Evolutionary conservation across 768 basidiomycete genomes (phyloP).

Genomic region (Mycena kentingensis): DNA sequence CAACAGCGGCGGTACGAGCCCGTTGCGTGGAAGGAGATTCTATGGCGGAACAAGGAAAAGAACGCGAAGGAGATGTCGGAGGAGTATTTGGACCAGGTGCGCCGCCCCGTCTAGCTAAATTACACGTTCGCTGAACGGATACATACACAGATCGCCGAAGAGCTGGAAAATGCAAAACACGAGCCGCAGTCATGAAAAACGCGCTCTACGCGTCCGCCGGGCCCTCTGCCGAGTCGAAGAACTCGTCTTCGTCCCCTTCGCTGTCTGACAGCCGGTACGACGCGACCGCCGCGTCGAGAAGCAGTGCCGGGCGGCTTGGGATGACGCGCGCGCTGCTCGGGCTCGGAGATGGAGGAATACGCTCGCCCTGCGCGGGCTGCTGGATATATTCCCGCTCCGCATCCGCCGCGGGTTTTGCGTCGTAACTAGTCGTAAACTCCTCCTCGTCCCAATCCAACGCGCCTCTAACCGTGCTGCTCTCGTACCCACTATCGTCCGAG

Average conservation of each 20-base stretch:
- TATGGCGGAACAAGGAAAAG: constrained; percentile 17
- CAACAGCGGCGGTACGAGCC: constrained; percentile 17
- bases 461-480: constrained; percentile 10
- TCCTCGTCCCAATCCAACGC: not conserved
- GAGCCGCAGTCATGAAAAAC: not conserved
- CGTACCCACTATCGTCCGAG: constrained; percentile 10
- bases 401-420: constrained; percentile 11
- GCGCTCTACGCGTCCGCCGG: constrained; percentile 19
- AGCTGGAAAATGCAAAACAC: constrained; percentile 18
- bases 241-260: constrained; percentile 27
- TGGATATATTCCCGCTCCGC: constrained; percentile 2
- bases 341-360: no score
- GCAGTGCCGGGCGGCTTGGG: not conserved
- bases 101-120: not conserved
- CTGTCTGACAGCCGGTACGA: constrained; percentile 11
- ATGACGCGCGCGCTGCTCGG: no score
- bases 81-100: constrained; percentile 20
- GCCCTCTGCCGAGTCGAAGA: constrained; percentile 31
- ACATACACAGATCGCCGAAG: constrained; percentile 16
- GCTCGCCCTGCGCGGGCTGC: not conserved
- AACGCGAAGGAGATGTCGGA: constrained; percentile 19
- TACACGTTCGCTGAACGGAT: not conserved
- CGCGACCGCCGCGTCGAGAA: constrained; percentile 1
- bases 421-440: constrained; percentile 15
- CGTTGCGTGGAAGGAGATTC: constrained; percentile 15